phyloP scores from a whole-genome alignment of 306 rosid species.

The Cucurbita ficifolia region DNA sequence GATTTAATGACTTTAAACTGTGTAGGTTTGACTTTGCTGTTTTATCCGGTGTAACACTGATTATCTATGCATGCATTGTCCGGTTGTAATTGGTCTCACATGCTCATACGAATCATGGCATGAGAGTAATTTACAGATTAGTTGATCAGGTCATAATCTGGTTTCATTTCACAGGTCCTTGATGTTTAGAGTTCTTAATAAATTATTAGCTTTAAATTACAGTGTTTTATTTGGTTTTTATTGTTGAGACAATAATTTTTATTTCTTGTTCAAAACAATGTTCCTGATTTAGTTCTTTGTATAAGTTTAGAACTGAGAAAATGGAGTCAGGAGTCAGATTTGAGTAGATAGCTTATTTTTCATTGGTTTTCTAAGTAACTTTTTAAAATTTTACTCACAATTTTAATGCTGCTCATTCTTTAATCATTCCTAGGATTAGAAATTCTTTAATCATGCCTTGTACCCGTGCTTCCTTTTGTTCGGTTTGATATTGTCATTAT shows the following conservation, averaged over 20 bases:
- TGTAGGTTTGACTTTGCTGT: constrained; percentile 84
- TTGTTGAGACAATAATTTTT: not conserved
- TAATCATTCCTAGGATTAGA: not conserved
- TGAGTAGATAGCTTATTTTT: not conserved
- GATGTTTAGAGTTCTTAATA: not conserved
- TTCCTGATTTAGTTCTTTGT: not conserved
- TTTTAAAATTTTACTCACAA: not conserved
- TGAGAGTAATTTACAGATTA: constrained; percentile 39
- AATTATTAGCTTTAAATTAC: not conserved
- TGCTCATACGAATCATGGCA: constrained; percentile 72
- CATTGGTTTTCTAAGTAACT: not conserved
- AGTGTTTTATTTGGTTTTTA: not conserved
- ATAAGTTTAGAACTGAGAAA: not conserved
- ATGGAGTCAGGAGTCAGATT: not conserved
- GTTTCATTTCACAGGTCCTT: not conserved
- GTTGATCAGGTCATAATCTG: constrained; percentile 48
- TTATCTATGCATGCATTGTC: constrained; percentile 66
- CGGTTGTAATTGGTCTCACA: constrained; percentile 89
- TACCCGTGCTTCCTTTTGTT: not conserved
- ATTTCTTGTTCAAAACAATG: not conserved
- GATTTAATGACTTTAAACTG: not conserved
- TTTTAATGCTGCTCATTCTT: not conserved
- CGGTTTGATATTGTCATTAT: not conserved
- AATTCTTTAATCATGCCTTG: not conserved
- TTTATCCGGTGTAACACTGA: constrained; percentile 62